phyloP scores from a whole-genome alignment of 2,329 filamentous ascomycete genomes.

The Teratosphaeria pseudoeucalypti region DNA sequence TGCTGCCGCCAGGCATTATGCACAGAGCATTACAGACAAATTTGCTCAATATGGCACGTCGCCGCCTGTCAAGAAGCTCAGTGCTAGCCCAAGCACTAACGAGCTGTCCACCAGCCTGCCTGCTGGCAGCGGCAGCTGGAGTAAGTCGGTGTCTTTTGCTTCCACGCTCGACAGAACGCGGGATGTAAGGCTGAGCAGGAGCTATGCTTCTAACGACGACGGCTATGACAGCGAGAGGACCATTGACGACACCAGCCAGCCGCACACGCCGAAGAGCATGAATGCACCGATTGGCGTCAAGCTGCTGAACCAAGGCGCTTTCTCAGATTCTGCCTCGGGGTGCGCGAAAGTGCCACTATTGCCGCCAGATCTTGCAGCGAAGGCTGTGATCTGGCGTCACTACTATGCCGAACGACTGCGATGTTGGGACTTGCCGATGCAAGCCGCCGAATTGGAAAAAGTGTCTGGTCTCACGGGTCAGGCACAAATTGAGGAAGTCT shows the following conservation, averaged over 20 bases:
- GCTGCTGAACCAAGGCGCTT: slow-evolving; percentile 48
- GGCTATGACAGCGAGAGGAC: slow-evolving; percentile 25
- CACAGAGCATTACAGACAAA: slow-evolving; percentile 25
- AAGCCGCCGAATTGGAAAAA: slow-evolving; percentile 49
- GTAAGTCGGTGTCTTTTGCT: slow-evolving; percentile 26
- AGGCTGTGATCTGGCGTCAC: slow-evolving; percentile 44
- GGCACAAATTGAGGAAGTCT: neutral
- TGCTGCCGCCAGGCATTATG: slow-evolving; percentile 23
- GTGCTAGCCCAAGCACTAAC: slow-evolving; percentile 17
- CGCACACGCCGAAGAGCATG: slow-evolving; percentile 23
- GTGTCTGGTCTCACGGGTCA: slow-evolving; percentile 35
- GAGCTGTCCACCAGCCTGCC: slow-evolving; percentile 21
- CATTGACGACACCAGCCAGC: slow-evolving; percentile 26
- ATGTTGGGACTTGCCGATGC: slow-evolving; percentile 47
- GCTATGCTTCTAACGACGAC: slow-evolving; percentile 16
- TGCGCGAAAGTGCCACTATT: slow-evolving; percentile 39
- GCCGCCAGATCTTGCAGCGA: slow-evolving; percentile 32
- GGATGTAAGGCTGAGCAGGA: slow-evolving; percentile 23
- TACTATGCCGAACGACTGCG: slow-evolving; percentile 49
- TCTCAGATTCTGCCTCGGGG: slow-evolving; percentile 39
- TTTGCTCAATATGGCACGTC: slow-evolving; percentile 22
- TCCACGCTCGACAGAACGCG: slow-evolving; percentile 7
- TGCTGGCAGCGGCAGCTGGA: slow-evolving; percentile 36
- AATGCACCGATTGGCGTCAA: slow-evolving; percentile 34
- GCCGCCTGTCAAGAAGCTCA: slow-evolving; percentile 16